Base-by-base conservation (phyloP, 2,329 filamentous ascomycete species). In the Chrysosporium queenslandicum region DNA sequence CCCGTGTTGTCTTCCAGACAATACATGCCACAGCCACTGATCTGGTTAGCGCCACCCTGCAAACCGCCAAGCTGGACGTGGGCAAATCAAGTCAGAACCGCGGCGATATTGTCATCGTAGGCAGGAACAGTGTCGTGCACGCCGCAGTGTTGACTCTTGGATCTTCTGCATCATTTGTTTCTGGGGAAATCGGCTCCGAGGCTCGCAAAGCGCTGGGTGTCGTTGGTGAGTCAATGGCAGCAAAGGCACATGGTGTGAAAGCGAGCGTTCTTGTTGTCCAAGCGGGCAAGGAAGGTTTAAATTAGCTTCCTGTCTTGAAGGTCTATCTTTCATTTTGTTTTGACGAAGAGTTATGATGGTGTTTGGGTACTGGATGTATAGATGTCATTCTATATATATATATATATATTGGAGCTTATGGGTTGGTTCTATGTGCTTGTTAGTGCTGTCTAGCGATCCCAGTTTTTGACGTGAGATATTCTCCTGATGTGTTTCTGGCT, bases 251-350 rank as follows among this genome's bases (percentile, higher is more conserved):
- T 41, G 77, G 75, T 11, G 67, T 85, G n/a, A 77, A 75, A 57
- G 80, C 82, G 0, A 87, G 85, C 65, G 69, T 89, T 23, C 70
- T 89, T 50, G 78, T 89, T 51, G 75, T 90, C 25, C 82, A 87
- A 68, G 83, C 83, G 34, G 73, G 47, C 7, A 41, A 45, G 14
- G 52, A 54, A 20, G 25, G 41, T 6, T 53, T 23, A 39, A 37
- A 18, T 7, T 8, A 14, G 11, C 2, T 25, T 36, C n/a, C n/a
- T n/a, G n/a, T 18, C 16, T 2, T 29, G 27, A 5, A n/a, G 4
- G 14, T 11, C n/a, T 50, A 16, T 16, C 4, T 21, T 36, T 9
- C 4, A 30, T 34, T 42, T 50, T 37, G 6, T 47, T 30, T 9
- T n/a, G 42, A 32, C 25, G 16, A 11, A 20, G 8, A 2, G 23